Conservation (phyloP, 441 rosid species). For the Mallotus japonicus region DNA sequence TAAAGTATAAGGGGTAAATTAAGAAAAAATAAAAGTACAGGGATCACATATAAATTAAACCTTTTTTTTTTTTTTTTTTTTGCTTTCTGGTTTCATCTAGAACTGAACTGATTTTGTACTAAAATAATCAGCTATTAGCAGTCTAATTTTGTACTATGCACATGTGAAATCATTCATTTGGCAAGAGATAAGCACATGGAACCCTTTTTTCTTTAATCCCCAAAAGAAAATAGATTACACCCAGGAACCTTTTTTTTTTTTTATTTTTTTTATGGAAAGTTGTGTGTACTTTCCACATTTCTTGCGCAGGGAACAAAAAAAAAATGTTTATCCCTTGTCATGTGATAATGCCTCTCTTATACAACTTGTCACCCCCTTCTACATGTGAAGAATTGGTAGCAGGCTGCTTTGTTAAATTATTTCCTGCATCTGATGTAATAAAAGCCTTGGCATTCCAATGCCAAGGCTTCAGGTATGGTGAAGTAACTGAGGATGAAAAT, state of each 20-base stretch:
- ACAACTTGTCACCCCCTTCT: slow-evolving; percentile 77
- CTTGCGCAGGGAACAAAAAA: neutral
- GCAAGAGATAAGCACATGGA: neutral
- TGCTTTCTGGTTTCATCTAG: too few species aligned
- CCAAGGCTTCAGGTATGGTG: slow-evolving; percentile 67
- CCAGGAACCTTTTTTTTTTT: too few species aligned
- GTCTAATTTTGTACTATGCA: too few species aligned
- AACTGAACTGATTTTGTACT: too few species aligned
- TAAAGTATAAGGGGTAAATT: too few species aligned
- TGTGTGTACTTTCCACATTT: neutral
- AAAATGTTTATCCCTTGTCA: slow-evolving; percentile 7
- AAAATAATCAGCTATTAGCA: too few species aligned
- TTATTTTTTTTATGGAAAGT: neutral
- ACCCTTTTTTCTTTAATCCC: too few species aligned
- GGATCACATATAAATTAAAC: too few species aligned
- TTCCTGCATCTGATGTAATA: slow-evolving; percentile 35
- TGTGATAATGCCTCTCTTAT: slow-evolving; percentile 56
- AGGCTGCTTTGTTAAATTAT: slow-evolving; percentile 42
- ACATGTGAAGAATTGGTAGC: slow-evolving; percentile 43
- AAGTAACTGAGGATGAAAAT: slow-evolving; percentile 24
- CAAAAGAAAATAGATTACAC: too few species aligned
- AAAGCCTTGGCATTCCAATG: slow-evolving; percentile 55
- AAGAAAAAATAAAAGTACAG: too few species aligned
- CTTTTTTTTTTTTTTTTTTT: too few species aligned
- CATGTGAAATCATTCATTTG: too few species aligned